phyloP scores from a whole-genome alignment of 2,329 filamentous ascomycete genomes.

The Trichoderma atrobrunneum region DNA sequence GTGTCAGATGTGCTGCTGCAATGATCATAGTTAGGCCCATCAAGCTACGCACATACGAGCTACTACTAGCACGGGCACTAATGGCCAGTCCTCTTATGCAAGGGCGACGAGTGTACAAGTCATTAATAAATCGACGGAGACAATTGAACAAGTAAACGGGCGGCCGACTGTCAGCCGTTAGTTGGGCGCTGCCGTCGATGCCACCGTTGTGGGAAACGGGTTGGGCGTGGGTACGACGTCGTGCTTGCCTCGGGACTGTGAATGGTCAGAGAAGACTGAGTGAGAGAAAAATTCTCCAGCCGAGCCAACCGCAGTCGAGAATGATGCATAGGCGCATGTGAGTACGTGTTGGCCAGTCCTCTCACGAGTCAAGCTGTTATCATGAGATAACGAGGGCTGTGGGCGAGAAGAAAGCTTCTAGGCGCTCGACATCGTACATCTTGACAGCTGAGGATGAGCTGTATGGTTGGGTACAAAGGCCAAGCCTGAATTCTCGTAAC shows the following conservation, averaged over 20 bases:
- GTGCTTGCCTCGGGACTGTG: background rate
- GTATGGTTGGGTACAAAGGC: background rate
- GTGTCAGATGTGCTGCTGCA: background rate
- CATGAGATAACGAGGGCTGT: constrained; percentile 4
- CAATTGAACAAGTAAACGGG: constrained; percentile 1
- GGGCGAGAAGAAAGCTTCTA: background rate
- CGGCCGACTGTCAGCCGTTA: background rate
- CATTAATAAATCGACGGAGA: constrained; percentile 5
- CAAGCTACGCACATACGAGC: background rate
- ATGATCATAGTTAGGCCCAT: background rate
- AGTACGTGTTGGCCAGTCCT: background rate
- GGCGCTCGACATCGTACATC: background rate
- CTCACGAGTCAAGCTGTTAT: background rate
- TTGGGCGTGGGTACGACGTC: background rate
- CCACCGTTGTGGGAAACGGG: constrained; percentile 5
- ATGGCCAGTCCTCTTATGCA: background rate
- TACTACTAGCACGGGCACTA: constrained; percentile 6
- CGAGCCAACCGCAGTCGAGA: constrained; percentile 15
- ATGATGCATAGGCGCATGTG: background rate
- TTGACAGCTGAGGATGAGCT: background rate
- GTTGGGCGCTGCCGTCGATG: constrained; percentile 9
- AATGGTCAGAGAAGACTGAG: constrained; percentile 1
- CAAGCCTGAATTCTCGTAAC: constrained; percentile 9
- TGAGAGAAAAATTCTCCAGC: background rate
- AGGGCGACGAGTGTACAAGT: background rate